Evolutionary conservation across 345 rosid genomes (phyloP).

Genomic region (Lenwebbia sp.): DNA sequence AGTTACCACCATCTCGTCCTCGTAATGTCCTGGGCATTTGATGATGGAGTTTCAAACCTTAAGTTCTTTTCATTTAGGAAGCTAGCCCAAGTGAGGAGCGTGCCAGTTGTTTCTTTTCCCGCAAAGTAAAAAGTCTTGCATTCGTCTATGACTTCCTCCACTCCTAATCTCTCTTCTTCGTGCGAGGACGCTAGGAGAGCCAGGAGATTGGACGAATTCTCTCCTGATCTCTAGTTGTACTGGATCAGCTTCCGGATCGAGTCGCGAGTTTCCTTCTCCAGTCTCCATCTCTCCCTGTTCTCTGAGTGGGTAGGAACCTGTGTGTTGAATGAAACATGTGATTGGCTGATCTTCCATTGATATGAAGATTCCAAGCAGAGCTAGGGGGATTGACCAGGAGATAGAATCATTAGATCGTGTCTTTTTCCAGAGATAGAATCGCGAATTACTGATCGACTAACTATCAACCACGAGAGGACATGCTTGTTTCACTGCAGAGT

Average conservation of each 20-base stretch:
- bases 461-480: neutral
- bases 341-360: neutral
- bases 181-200: constrained; percentile 38
- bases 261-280: constrained; percentile 53
- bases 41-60: too few species aligned
- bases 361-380: too few species aligned
- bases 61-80: too few species aligned
- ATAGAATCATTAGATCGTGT: neutral
- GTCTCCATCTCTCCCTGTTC: constrained; percentile 59
- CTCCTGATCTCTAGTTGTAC: constrained; percentile 15
- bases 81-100: constrained; percentile 63
- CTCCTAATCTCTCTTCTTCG: constrained; percentile 41
- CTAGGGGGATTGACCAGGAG: too few species aligned
- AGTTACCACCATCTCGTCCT: too few species aligned
- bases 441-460: neutral
- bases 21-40: too few species aligned
- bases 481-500: neutral
- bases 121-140: constrained; percentile 87
- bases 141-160: constrained; percentile 70
- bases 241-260: constrained; percentile 40
- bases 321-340: neutral
- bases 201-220: constrained; percentile 41
- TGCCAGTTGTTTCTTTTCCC: constrained; percentile 72
- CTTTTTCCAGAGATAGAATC: too few species aligned
- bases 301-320: constrained; percentile 71